A percentile compares a stretch with the other conserved stretches of the same genome.
phyloP scores from a whole-genome alignment of 768 basidiomycete genomes.

The Phylloporus sp. region DNA sequence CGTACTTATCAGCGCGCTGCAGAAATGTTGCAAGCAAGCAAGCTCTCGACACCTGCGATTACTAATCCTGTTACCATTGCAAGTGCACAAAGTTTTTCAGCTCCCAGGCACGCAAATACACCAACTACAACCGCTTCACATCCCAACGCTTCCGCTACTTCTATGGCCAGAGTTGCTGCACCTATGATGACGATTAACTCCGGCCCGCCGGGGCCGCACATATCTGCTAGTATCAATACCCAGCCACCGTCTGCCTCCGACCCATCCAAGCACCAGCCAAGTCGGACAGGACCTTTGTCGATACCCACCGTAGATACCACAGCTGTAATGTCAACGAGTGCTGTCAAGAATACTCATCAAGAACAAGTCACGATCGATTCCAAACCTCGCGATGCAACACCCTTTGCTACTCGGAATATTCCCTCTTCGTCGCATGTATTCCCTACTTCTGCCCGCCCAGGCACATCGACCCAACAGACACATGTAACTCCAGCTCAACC shows the following conservation, averaged over 20 bases:
- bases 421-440: conserved; percentile 21
- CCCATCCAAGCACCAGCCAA: conserved; percentile 16
- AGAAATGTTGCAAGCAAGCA: conserved; percentile 22
- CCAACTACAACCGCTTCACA: conserved; percentile 1
- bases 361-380: conserved; percentile 22
- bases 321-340: conserved; percentile 9
- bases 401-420: conserved; percentile 17
- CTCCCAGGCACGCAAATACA: conserved; percentile 10
- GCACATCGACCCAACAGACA: conserved; percentile 18
- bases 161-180: conserved; percentile 7
- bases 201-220: conserved; percentile 8
- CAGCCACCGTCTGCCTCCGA: conserved; percentile 16
- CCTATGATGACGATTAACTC: conserved; percentile 2
- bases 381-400: conserved; percentile 18
- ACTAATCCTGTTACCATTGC: background rate
- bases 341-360: conserved; percentile 16
- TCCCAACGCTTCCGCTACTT: background rate
- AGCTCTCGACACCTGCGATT: conserved; percentile 6
- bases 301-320: conserved; percentile 15
- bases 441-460: conserved; percentile 20
- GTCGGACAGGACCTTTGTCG: conserved; percentile 12
- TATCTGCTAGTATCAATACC: conserved; percentile 1
- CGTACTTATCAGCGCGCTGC: conserved; percentile 23
- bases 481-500: conserved; percentile 21
- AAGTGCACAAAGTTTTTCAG: conserved; percentile 3